Percentiles rank a stretch among this genome's conserved stretches.
Evolutionary conservation across 768 basidiomycete species (phyloP).

Genomic region (Russula brevipes): DNA sequence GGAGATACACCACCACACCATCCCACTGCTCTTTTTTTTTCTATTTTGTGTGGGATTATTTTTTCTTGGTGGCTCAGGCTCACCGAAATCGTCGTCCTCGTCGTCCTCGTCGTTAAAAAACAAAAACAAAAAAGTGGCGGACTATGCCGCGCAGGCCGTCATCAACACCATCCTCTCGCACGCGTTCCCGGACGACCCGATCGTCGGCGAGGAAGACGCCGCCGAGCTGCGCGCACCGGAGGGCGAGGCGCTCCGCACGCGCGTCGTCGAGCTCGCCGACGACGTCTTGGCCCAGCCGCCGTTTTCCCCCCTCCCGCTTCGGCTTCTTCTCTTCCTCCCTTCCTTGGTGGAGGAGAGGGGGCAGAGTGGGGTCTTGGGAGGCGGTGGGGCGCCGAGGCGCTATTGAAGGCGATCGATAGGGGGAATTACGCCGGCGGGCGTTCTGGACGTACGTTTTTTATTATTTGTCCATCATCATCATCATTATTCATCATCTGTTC

Average conservation of each 20-base stretch:
- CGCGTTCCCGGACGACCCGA: conserved; percentile 79
- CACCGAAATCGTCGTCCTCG: too few relatives aligned
- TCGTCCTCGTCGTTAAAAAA: neutral
- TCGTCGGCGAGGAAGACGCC: conserved; percentile 95
- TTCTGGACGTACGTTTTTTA: conserved; percentile 55
- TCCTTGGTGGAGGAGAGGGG: conserved; percentile 37
- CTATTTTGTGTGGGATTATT: too few relatives aligned
- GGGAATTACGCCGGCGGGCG: conserved; percentile 71
- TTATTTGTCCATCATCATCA: too few relatives aligned
- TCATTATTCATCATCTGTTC: too few relatives aligned
- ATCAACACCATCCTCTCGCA: conserved; percentile 72
- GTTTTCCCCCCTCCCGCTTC: neutral
- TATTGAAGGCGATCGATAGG: conserved; percentile 83
- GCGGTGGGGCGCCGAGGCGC: conserved; percentile 47
- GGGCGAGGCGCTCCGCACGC: conserved; percentile 45
- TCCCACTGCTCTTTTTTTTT: too few relatives aligned
- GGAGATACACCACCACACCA: too few relatives aligned
- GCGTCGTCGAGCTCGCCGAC: conserved; percentile 79
- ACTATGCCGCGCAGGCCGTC: conserved; percentile 90
- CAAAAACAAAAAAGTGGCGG: conserved; percentile 59
- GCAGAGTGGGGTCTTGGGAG: conserved; percentile 68
- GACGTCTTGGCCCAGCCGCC: conserved; percentile 58
- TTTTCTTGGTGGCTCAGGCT: too few relatives aligned
- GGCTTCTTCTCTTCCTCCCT: too few relatives aligned
- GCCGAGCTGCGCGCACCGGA: conserved; percentile 53